phyloP scores from a whole-genome alignment of 2,329 filamentous ascomycete genomes.

The Claviceps digitariae region DNA sequence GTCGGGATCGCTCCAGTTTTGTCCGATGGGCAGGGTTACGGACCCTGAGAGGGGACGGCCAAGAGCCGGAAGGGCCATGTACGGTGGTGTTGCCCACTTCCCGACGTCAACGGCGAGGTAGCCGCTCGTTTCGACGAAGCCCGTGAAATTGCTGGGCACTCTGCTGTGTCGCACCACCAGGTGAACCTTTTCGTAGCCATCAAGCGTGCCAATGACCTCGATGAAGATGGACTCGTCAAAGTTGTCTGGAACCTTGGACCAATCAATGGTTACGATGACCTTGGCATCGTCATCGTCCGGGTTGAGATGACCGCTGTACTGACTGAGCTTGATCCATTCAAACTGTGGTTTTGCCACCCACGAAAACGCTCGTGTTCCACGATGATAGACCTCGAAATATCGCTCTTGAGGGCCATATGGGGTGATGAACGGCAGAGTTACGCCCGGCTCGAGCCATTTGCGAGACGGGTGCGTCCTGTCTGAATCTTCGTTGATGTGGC shows the following conservation, averaged over 20 bases:
- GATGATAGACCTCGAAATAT: slow-evolving; percentile 23
- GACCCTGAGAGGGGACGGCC: slow-evolving; percentile 14
- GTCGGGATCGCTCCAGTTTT: slow-evolving; percentile 8
- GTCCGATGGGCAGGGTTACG: slow-evolving; percentile 10
- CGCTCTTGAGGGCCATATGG: slow-evolving; percentile 18
- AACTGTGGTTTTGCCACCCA: slow-evolving; percentile 20
- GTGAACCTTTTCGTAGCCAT: slow-evolving; percentile 24
- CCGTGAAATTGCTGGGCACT: slow-evolving; percentile 19
- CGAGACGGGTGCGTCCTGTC: slow-evolving; percentile 32
- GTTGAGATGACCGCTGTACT: slow-evolving; percentile 15
- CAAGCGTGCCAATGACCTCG: slow-evolving; percentile 21
- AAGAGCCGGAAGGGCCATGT: slow-evolving; percentile 17
- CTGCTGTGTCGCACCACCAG: slow-evolving; percentile 11
- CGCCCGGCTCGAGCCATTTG: slow-evolving; percentile 16
- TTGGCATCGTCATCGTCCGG: slow-evolving; percentile 19
- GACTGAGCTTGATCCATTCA: slow-evolving; percentile 17
- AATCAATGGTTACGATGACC: slow-evolving; percentile 19
- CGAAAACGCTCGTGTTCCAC: slow-evolving; percentile 17
- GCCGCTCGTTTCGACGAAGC: slow-evolving; percentile 21
- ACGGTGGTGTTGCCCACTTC: slow-evolving; percentile 13
- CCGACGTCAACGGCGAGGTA: slow-evolving; percentile 21
- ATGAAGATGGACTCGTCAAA: slow-evolving; percentile 28
- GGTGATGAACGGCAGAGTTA: slow-evolving; percentile 18
- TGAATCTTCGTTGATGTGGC: slow-evolving; percentile 37
- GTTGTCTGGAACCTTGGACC: slow-evolving; percentile 23